Evolutionary conservation across 768 basidiomycete species (phyloP), one percentile per base, ranked within the genome.

Genomic region (Russula sp.): DNA sequence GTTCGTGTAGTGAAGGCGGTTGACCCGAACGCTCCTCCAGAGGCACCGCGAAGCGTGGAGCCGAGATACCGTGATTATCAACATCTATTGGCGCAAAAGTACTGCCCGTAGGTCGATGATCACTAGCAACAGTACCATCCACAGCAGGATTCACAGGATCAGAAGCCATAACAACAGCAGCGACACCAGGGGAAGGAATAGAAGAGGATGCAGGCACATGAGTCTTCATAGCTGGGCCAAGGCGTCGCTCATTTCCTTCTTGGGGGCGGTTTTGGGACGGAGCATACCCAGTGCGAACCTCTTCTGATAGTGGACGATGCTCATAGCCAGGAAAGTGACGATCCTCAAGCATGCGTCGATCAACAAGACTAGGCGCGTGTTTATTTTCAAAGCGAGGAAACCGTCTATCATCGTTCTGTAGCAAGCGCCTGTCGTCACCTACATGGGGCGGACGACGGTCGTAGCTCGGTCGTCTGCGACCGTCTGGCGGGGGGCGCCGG

Each of bases 401-500:
- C 20, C 58, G 61, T 16, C 65, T 68, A 49, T 66, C 70, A 39
- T 71, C 68, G 45, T 64, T 58, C 22, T 36, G 46, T 29, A 34
- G 47, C 1, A 57, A 51, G 35, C 46, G 64, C 50, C 66, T 61
- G 16, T 57, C 56, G 25, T 64, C 65, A 25, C 55, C 63, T 14
- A 43, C n/a, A 32, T 53, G 41, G 14, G 61, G 14, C 11, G 65
- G 50, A 20, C 60, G 53, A 42, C 64, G 60, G n/a, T 60, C 65
- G 39, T 54, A 58, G 62, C 41, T 39, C 13, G 54, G 43, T 32
- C 53, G 80, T 49, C 80, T 79, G 32, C 81, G 76, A 53, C 75
- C 74, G 52, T 81, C 80, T 53, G 77, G 75, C 29, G 76, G 78
- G 25, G 77, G 77, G 47, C 78, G 71, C 18, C 78, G 76, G 22